These are phyloP conservation scores for Ophiostoma fasciatum DNA, from an alignment of 2,329 filamentous ascomycete genomes.

Conservation along the genomic window DNA sequence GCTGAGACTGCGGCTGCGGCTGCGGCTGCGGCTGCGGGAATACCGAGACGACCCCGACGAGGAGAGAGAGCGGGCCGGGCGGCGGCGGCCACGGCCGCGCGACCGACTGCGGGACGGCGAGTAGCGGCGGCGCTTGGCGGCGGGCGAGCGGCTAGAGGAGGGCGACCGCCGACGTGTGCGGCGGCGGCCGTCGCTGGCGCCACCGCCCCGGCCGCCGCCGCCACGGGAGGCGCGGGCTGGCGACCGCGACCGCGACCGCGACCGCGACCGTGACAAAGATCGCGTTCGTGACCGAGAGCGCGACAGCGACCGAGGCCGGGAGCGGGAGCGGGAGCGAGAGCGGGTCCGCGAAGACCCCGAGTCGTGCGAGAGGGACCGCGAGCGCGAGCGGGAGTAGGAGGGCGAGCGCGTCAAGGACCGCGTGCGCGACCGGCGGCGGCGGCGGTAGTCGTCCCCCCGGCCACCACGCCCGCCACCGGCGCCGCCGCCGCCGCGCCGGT, in stretches of 20 bases:
- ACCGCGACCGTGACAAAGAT: slow-evolving; percentile 10
- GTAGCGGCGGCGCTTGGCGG: slow-evolving; percentile 35
- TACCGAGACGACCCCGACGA: slow-evolving; percentile 22
- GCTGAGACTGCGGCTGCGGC: slow-evolving; percentile 18
- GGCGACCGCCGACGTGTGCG: slow-evolving; percentile 18
- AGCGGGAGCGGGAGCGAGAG: too few species aligned
- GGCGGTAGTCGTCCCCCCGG: slow-evolving; percentile 28
- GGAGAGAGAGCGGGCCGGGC: slow-evolving; percentile 21
- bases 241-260: slow-evolving; percentile 5
- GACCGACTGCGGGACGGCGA: slow-evolving; percentile 34
- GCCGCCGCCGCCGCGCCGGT: slow-evolving; percentile 23
- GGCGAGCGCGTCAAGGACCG: slow-evolving; percentile 22
- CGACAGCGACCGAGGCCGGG: slow-evolving; percentile 14
- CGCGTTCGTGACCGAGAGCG: slow-evolving; percentile 22
- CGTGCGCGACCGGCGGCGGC: slow-evolving; percentile 14
- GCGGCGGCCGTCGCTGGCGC: not conserved
- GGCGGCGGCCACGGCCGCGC: slow-evolving; percentile 23
- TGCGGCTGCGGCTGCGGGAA: slow-evolving; percentile 16
- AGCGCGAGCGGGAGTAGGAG: slow-evolving; percentile 5
- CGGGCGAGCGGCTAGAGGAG: slow-evolving; percentile 22
- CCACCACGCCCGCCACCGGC: slow-evolving; percentile 20
- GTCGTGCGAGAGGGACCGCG: not conserved
- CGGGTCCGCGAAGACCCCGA: not conserved
- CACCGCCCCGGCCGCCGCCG: not conserved
- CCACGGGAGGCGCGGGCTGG: not conserved